Percentiles rank a stretch among this genome's conserved stretches.
phyloP scores from a whole-genome alignment of 1,284 basidiomycete species.

The Cutaneotrichosporon sp. region DNA sequence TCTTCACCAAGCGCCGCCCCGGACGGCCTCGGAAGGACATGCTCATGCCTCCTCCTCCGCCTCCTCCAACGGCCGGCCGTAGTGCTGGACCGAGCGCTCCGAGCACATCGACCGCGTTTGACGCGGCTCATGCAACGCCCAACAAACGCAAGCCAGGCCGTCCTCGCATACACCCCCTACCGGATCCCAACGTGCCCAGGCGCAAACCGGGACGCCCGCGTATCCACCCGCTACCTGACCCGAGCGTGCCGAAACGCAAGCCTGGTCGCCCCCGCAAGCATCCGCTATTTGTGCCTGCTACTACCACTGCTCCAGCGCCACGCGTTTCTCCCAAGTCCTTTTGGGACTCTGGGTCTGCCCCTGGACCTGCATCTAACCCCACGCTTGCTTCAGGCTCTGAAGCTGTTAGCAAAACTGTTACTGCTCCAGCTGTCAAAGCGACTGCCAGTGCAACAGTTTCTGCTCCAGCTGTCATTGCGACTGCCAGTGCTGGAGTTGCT shows the following conservation, averaged over 20 bases:
- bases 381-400: no score
- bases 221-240: constrained; percentile 9
- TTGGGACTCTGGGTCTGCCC: not conserved
- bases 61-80: not conserved
- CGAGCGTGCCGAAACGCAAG: constrained; percentile 1
- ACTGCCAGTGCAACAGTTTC: no score
- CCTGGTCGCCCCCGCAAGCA: constrained; percentile 10
- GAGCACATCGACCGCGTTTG: not conserved
- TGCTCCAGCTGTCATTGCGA: not conserved
- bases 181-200: constrained; percentile 11
- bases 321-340: not conserved
- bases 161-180: constrained; percentile 23
- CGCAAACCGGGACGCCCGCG: constrained; percentile 9
- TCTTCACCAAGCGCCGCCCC: constrained; percentile 1
- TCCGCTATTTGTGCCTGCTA: not conserved
- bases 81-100: not conserved
- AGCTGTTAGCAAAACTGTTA: not conserved
- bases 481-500: no score
- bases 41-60: not conserved
- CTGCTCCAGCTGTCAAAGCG: not conserved
- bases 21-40: not conserved
- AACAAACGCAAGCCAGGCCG: constrained; percentile 16
- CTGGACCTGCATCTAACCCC: not conserved
- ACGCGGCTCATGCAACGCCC: not conserved
- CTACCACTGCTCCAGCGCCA: not conserved